Evolutionary conservation across 306 rosid species (phyloP).

Genomic region (Lupinus albus): DNA sequence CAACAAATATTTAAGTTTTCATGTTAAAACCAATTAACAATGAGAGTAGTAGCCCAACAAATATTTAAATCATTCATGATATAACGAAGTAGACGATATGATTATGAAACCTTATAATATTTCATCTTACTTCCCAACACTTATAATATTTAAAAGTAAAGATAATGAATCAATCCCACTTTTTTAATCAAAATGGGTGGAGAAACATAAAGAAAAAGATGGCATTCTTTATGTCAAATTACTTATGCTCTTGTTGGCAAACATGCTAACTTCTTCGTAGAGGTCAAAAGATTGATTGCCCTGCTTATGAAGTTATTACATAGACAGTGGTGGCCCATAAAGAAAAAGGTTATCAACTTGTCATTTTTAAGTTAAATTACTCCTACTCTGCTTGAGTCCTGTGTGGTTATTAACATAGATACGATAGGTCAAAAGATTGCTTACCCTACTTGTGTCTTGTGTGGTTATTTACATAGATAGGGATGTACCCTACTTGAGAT

Average conservation of each 20-base stretch:
- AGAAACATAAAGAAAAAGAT: neutral
- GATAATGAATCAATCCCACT: no score
- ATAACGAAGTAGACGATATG: no score
- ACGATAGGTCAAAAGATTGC: constrained; percentile 9
- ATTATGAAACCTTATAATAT: no score
- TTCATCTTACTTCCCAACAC: no score
- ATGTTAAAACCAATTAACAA: no score
- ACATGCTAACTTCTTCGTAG: neutral
- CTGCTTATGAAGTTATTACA: constrained; percentile 9
- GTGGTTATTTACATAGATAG: constrained; percentile 5
- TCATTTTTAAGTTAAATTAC: neutral
- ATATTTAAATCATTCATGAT: no score
- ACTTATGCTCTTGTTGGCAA: constrained; percentile 1
- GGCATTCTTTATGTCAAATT: neutral
- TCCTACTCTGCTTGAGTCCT: neutral
- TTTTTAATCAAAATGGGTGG: no score
- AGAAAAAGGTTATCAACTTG: neutral
- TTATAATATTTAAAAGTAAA: no score
- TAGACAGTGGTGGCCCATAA: neutral
- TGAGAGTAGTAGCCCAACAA: no score
- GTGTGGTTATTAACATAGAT: constrained; percentile 6
- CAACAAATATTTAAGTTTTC: no score
- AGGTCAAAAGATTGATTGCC: constrained; percentile 3
- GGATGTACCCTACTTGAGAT: neutral
- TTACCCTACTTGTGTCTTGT: neutral